Percentiles rank a stretch among this genome's conserved stretches.
Evolutionary conservation across 306 rosid genomes (phyloP).

Genomic region (Rosa persica): DNA sequence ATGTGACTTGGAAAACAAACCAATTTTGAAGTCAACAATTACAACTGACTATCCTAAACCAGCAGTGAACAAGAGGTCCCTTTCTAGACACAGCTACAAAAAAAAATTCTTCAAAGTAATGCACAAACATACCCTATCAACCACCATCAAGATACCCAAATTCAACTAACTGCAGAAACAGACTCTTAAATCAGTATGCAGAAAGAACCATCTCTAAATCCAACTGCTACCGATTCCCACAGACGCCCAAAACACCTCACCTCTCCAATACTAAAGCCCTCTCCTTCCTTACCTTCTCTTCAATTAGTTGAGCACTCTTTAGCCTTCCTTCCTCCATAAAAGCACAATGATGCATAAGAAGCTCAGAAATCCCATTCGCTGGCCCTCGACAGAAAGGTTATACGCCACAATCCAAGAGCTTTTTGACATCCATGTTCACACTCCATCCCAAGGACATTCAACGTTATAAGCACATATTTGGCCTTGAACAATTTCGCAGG

Average conservation of each 20-base stretch:
- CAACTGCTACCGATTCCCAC: not conserved
- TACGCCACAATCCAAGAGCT: not conserved
- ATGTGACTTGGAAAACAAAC: not conserved
- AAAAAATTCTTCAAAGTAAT: not conserved
- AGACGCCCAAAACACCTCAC: not conserved
- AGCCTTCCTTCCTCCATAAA: not conserved
- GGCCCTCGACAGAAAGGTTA: not conserved
- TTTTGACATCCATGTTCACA: not conserved
- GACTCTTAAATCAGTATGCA: not conserved
- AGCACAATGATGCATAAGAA: not conserved
- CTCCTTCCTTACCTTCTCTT: not conserved
- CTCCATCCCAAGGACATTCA: not conserved
- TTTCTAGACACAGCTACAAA: not conserved
- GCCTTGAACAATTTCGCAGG: not conserved
- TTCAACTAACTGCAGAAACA: not conserved
- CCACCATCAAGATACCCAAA: not conserved
- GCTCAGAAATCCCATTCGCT: not conserved
- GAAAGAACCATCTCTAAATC: not conserved
- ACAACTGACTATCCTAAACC: not conserved
- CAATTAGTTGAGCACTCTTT: not conserved
- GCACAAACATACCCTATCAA: not conserved
- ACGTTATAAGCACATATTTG: not conserved
- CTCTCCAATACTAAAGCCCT: not conserved
- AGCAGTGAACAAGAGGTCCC: not conserved
- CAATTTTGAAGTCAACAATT: not conserved